Evolutionary conservation across 192 early-diverging fungal species (phyloP).

Genomic region (Coemansia sp.): DNA sequence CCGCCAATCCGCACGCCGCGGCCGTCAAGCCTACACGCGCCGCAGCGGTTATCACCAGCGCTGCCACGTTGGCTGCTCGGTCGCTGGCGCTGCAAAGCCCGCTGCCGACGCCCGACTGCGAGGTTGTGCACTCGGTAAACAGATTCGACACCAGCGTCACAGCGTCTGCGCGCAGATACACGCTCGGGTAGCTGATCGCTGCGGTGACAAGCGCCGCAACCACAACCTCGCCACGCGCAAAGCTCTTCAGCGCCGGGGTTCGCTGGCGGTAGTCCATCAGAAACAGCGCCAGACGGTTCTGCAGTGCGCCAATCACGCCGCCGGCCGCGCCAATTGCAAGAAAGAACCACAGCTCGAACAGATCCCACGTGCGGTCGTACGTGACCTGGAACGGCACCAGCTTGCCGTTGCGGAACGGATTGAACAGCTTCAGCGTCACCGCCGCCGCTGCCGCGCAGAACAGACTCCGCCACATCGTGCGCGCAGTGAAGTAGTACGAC

Average conservation of each 20-base stretch:
- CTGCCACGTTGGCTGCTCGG: conserved; percentile 41
- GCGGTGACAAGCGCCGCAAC: conserved; percentile 51
- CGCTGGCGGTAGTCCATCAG: conserved; percentile 47
- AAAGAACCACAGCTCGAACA: conserved; percentile 89
- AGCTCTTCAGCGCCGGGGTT: conserved; percentile 35
- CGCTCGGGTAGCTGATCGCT: conserved; percentile 52
- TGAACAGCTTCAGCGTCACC: conserved; percentile 77
- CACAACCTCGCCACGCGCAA: conserved; percentile 56
- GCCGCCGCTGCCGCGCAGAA: conserved; percentile 93
- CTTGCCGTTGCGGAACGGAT: conserved; percentile 83
- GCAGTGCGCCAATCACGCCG: conserved; percentile 37
- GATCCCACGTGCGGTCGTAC: conserved; percentile 86
- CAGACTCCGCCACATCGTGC: conserved; percentile 92
- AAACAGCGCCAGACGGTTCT: conserved; percentile 39
- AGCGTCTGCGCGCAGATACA: conserved; percentile 54
- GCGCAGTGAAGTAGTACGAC: conserved; percentile 79
- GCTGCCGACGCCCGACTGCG: conserved; percentile 22
- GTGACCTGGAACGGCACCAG: conserved; percentile 85
- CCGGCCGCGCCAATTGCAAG: conserved; percentile 80
- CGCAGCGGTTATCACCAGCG: conserved; percentile 61
- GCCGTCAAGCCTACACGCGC: conserved; percentile 67
- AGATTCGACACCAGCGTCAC: conserved; percentile 59
- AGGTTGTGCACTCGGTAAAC: conserved; percentile 56
- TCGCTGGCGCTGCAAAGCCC: conserved; percentile 50
- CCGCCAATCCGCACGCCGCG: conserved; percentile 70